These are phyloP conservation scores for Flaveria trinervia DNA, from an alignment of 129 eudicot genomes.

Conservation along the genomic window DNA sequence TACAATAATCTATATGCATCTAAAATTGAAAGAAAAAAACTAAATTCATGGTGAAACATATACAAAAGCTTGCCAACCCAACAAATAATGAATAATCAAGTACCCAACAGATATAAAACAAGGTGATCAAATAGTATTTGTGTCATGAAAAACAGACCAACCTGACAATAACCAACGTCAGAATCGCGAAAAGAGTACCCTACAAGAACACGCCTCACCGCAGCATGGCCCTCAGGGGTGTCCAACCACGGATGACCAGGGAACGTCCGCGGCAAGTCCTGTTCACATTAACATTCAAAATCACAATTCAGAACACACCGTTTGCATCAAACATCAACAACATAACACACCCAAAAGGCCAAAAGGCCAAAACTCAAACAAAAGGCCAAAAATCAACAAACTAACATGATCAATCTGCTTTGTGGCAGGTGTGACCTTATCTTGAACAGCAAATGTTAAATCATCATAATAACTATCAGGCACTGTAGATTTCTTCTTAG, in stretches of 20 bases:
- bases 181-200: conserved; percentile 97
- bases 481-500: conserved; percentile 91
- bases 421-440: conserved; percentile 80
- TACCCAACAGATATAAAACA: neutral
- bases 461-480: conserved; percentile 90
- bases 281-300: conserved; percentile 1
- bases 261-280: conserved; percentile 90
- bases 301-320: neutral
- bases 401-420: conserved; percentile 96
- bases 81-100: neutral
- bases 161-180: conserved; percentile 99
- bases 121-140: neutral
- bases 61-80: neutral
- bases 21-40: neutral
- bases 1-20: neutral
- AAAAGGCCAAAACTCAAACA: too few species aligned
- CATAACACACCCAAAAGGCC: neutral
- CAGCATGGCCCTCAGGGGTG: conserved; percentile 88
- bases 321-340: neutral
- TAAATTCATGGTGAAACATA: neutral
- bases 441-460: conserved; percentile 69
- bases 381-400: neutral
- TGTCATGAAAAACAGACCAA: conserved; percentile 43
- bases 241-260: conserved; percentile 99
- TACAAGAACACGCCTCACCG: conserved; percentile 95